A percentile compares a stretch with the other conserved stretches of the same genome.
phyloP scores from a whole-genome alignment of 2,329 filamentous ascomycete genomes.

The Trichoderma asperellum region DNA sequence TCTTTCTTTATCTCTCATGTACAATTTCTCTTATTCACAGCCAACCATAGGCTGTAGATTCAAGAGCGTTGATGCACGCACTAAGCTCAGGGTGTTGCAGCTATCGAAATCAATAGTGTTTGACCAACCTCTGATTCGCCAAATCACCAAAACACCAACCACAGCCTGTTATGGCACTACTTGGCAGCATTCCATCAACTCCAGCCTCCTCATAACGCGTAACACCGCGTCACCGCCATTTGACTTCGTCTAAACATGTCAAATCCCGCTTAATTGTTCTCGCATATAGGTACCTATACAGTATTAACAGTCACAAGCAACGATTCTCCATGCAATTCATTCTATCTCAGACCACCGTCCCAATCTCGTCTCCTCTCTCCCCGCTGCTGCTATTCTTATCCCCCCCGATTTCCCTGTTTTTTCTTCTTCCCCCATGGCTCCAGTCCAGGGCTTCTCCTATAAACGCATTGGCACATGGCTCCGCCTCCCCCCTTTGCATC shows the following conservation, averaged over 20 bases:
- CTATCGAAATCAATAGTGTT: neutral
- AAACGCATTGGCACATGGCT: neutral
- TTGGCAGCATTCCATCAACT: neutral
- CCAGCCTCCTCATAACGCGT: neutral
- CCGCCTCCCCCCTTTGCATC: conserved; percentile 7
- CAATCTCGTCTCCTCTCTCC: neutral
- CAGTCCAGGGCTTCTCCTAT: neutral
- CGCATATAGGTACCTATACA: neutral
- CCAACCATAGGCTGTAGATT: neutral
- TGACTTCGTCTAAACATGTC: neutral
- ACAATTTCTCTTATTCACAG: neutral
- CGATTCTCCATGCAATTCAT: neutral
- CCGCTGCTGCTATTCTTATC: neutral
- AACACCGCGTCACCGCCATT: neutral
- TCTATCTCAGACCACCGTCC: neutral
- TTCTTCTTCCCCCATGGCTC: neutral
- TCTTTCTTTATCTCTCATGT: neutral
- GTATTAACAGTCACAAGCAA: neutral
- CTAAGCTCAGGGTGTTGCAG: neutral
- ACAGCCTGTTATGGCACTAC: neutral
- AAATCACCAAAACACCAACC: neutral
- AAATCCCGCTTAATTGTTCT: neutral
- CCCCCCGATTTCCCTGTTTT: neutral
- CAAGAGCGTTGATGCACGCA: too few species aligned
- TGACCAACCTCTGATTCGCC: neutral